These are phyloP conservation scores for Nakataea oryzae DNA, from an alignment of 2,329 filamentous ascomycete species.

Conservation along the genomic window DNA sequence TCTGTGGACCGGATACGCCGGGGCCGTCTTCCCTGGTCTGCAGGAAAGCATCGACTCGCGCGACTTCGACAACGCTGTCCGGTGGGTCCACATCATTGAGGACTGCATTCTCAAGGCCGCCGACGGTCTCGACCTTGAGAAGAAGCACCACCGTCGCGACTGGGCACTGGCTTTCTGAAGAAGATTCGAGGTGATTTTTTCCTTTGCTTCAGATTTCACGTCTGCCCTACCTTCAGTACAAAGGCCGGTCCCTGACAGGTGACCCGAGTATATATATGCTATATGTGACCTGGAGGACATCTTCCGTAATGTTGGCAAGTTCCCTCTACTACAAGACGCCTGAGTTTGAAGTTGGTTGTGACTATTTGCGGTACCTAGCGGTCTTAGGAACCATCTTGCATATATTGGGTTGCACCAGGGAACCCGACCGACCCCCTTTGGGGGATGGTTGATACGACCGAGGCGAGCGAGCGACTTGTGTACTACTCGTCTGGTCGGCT, in stretches of 20 bases:
- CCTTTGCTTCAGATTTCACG: not conserved
- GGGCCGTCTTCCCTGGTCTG: slow-evolving; percentile 56
- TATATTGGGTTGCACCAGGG: not conserved
- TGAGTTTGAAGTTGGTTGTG: not conserved
- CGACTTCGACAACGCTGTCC: slow-evolving; percentile 45
- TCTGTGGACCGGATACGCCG: slow-evolving; percentile 79
- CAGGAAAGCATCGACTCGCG: slow-evolving; percentile 51
- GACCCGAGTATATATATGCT: not conserved
- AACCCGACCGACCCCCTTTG: too few relatives aligned
- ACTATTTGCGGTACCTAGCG: not conserved
- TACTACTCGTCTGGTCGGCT: not conserved
- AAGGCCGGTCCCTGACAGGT: not conserved
- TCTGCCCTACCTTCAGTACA: not conserved
- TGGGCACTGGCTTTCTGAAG: not conserved
- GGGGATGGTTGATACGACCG: not conserved
- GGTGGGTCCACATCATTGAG: slow-evolving; percentile 50
- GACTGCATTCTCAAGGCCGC: slow-evolving; percentile 35
- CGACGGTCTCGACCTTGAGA: slow-evolving; percentile 19
- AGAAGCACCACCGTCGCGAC: not conserved
- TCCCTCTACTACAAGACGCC: not conserved
- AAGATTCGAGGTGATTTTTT: not conserved
- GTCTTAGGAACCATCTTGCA: not conserved
- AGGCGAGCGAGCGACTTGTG: not conserved
- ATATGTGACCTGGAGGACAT: not conserved
- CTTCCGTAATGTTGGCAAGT: too few relatives aligned